Evolutionary conservation across 2,329 filamentous ascomycete genomes (phyloP).

Genomic region (Colletotrichum chrysophilum): DNA sequence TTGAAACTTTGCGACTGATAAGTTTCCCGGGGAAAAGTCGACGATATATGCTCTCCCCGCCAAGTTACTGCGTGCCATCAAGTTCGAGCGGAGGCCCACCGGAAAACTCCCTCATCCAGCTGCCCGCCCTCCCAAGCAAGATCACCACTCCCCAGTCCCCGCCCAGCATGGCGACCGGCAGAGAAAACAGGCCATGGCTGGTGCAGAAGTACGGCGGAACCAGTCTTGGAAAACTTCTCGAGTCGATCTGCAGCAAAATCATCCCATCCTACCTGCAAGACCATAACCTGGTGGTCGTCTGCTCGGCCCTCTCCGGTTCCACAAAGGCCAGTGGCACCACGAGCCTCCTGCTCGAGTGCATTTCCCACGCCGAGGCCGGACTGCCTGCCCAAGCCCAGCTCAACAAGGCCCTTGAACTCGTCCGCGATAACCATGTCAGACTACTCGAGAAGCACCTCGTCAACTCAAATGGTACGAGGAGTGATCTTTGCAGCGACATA

Average conservation of each 20-base stretch:
- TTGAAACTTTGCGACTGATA: neutral
- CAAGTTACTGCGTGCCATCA: neutral
- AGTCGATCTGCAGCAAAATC: conserved; percentile 53
- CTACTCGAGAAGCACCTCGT: conserved; percentile 51
- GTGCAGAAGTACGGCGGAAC: conserved; percentile 97
- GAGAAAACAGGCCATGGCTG: conserved; percentile 67
- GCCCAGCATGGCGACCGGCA: conserved; percentile 28
- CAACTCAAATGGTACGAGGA: conserved; percentile 75
- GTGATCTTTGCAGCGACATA: conserved; percentile 84
- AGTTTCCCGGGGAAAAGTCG: neutral
- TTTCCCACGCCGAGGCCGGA: conserved; percentile 32
- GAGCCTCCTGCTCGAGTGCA: conserved; percentile 67
- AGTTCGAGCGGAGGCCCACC: neutral
- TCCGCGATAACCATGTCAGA: conserved; percentile 1
- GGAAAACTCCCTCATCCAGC: neutral
- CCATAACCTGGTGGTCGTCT: conserved; percentile 87
- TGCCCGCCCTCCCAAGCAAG: neutral
- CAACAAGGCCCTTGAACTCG: conserved; percentile 10
- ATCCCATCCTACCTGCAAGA: conserved; percentile 33
- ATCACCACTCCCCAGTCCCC: neutral
- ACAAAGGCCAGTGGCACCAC: conserved; percentile 96
- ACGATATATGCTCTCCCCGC: neutral
- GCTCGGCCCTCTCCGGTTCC: conserved; percentile 90
- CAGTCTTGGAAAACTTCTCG: conserved; percentile 90
- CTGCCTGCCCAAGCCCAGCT: conserved; percentile 37